A percentile compares a stretch with the other conserved stretches of the same genome.
Evolutionary conservation across 2,329 filamentous ascomycete genomes (phyloP).

Genomic region (Penicillium sp.): DNA sequence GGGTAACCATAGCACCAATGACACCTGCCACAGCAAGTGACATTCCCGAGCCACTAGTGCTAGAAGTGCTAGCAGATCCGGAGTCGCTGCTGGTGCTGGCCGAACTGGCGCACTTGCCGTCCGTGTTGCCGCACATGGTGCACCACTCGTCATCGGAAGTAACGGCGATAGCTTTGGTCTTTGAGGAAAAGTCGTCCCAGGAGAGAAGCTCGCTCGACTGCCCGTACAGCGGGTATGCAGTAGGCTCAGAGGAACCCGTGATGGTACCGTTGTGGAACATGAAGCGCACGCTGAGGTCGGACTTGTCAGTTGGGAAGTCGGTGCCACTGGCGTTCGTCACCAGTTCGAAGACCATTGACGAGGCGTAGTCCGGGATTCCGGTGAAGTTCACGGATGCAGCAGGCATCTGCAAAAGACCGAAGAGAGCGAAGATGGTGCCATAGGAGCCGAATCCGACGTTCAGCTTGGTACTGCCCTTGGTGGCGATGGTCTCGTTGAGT

Average conservation of each 20-base stretch:
- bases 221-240: slow-evolving; percentile 63
- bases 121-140: slow-evolving; percentile 68
- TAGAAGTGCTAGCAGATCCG: slow-evolving; percentile 21
- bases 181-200: slow-evolving; percentile 66
- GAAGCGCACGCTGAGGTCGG: slow-evolving; percentile 60
- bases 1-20: slow-evolving; percentile 69
- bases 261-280: slow-evolving; percentile 63
- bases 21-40: slow-evolving; percentile 75
- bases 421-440: slow-evolving; percentile 61
- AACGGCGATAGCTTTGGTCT: slow-evolving; percentile 67
- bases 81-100: slow-evolving; percentile 27
- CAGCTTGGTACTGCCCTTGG: slow-evolving; percentile 41
- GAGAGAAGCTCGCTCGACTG: slow-evolving; percentile 56
- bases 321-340: slow-evolving; percentile 52
- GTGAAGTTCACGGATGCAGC: slow-evolving; percentile 62
- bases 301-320: slow-evolving; percentile 42
- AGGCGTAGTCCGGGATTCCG: slow-evolving; percentile 80
- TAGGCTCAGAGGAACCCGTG: slow-evolving; percentile 44
- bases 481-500: slow-evolving; percentile 44
- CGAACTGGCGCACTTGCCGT: slow-evolving; percentile 61
- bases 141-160: slow-evolving; percentile 70
- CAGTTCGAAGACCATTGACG: slow-evolving; percentile 75
- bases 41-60: slow-evolving; percentile 46
- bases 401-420: slow-evolving; percentile 57
- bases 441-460: slow-evolving; percentile 63